Evolutionary conservation across 164 flowering plant genomes (phyloP), one percentile per base, ranked within the genome.

Genomic region (Sedum album): DNA sequence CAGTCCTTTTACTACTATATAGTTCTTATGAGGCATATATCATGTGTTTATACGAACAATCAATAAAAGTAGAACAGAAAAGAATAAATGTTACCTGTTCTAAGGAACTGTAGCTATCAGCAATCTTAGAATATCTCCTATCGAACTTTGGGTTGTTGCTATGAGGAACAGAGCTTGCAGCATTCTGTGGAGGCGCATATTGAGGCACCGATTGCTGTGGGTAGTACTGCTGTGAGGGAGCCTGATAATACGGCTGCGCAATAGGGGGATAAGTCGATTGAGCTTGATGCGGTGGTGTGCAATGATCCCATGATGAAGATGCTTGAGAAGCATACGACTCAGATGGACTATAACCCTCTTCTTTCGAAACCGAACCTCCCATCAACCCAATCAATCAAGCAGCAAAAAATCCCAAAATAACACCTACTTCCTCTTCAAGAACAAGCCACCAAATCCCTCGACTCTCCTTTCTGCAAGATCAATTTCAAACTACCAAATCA

Each of bases 71-170:
- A 6, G 26, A 64, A n/a, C 26, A n/a, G 20, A 26, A 64, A 33
- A 65, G 30, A 21, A 33, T 33, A 63, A 63, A 38, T 18, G 67
- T 65, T 62, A 65, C 67, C 48, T 36, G 48, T 23, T 65, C 67
- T 20, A 65, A 65, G 17, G 67, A 65, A 65, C 30, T 65, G 67
- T 38, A 65, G 48, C 20, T 65, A 41, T 65, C 67, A 6, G 67
- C 67, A 36, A 36, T 65, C 46, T 15, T 65, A 20, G 48, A 65
- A 65, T 64, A 33, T 30, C 66, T 35, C 46, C 66, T 35, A 5
- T 64, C 66, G 8, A 63, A 28, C 38, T 31, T 35, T 30, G 14
- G 30, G 38, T 62, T 62, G 38, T 20, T 49, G 55, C 55, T 49
- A 18, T 5, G 23, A 18, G 55, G 55, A 49, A 49, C 25, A 1